phyloP scores from a whole-genome alignment of 345 rosid species.

The Aquilaria sinensis region DNA sequence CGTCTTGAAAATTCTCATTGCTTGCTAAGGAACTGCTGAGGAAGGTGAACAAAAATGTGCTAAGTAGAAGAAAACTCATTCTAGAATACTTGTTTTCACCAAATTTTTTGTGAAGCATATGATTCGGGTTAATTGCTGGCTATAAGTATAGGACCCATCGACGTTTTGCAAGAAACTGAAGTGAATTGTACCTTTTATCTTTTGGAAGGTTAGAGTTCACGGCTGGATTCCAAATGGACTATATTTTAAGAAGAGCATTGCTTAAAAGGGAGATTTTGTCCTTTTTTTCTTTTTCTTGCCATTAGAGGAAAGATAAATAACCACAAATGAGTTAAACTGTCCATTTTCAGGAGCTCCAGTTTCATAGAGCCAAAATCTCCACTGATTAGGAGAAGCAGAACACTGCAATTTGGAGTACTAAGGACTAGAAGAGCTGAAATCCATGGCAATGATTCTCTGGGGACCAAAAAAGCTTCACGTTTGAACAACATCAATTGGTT shows the following conservation, averaged over 20 bases:
- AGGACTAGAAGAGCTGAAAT: no score
- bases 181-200: neutral
- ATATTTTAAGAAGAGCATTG: conserved; percentile 31
- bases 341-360: conserved; percentile 16
- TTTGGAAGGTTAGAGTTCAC: conserved; percentile 41
- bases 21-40: conserved; percentile 31
- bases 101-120: conserved; percentile 1
- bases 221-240: conserved; percentile 32
- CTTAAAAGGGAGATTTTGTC: conserved; percentile 29
- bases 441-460: no score
- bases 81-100: neutral
- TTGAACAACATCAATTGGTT: neutral
- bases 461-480: no score
- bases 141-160: neutral
- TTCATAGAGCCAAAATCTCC: neutral
- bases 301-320: conserved; percentile 26
- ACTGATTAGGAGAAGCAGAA: neutral
- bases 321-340: conserved; percentile 17
- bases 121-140: neutral
- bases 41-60: conserved; percentile 19
- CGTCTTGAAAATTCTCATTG: conserved; percentile 48
- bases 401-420: no score
- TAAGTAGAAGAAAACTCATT: conserved; percentile 30
- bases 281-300: conserved; percentile 21
- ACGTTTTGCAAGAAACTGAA: conserved; percentile 23